A percentile compares a stretch with the other conserved stretches of the same genome.
Evolutionary conservation across 2,329 filamentous ascomycete genomes (phyloP).

Genomic region (Penicillium sp.): DNA sequence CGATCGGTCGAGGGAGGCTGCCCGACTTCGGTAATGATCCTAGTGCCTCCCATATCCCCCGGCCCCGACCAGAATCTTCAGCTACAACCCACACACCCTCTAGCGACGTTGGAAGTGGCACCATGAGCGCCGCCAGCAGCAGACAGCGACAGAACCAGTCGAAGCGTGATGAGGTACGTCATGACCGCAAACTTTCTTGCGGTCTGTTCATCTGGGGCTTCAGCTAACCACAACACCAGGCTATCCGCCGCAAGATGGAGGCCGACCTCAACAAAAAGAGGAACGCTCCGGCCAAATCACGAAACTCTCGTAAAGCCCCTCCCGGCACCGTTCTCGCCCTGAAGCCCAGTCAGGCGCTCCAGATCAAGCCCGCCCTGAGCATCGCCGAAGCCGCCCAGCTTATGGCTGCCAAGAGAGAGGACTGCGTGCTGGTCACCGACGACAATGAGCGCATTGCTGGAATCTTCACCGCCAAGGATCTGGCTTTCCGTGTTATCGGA

Average conservation of each 20-base stretch:
- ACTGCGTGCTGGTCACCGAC: conserved; percentile 96
- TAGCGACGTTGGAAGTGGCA: conserved; percentile 62
- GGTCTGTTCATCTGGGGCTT: conserved; percentile 2
- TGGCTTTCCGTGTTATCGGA: conserved; percentile 95
- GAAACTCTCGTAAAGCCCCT: conserved; percentile 87
- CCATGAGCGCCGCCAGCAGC: conserved; percentile 84
- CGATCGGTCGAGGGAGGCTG: conserved; percentile 56
- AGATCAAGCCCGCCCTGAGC: conserved; percentile 93
- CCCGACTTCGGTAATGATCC: conserved; percentile 55
- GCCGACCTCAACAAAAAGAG: conserved; percentile 98
- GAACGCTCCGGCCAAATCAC: conserved; percentile 72
- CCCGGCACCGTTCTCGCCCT: conserved; percentile 94
- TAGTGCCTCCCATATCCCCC: conserved; percentile 58
- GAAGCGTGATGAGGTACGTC: conserved; percentile 92
- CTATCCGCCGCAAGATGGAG: conserved; percentile 95
- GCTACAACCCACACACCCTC: conserved; percentile 34
- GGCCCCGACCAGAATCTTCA: conserved; percentile 58
- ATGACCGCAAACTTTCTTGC: conserved; percentile 2
- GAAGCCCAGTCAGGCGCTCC: conserved; percentile 90
- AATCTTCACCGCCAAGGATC: conserved; percentile 98
- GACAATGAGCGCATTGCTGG: conserved; percentile 97
- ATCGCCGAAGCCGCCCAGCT: conserved; percentile 96
- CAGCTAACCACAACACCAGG: conserved; percentile 54
- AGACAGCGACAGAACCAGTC: conserved; percentile 92
- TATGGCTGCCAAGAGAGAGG: conserved; percentile 98